Base-by-base conservation (phyloP, 345 rosid genomes). In the Melaleuca quinquenervia region DNA sequence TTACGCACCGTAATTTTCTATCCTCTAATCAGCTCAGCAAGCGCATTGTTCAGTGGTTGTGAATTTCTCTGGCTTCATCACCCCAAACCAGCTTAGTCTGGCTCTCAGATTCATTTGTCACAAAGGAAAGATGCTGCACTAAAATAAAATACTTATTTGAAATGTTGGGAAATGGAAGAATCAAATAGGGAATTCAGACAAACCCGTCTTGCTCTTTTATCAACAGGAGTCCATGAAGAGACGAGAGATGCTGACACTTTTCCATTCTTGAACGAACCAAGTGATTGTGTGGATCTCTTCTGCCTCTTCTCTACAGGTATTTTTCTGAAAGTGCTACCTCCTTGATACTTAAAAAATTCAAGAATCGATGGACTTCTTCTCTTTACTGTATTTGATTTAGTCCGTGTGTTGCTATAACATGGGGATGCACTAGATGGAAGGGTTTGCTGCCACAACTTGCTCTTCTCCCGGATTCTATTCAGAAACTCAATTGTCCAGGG, bases 401-500 rank as follows among this genome's bases (percentile, higher is more conserved):
- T 92, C 84, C 89, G 88, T 50, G 91, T 86, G 82, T 84, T 64
- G 52, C 85, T 89, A 87, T 85, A 85, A 82, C 60, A 52, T 58
- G 96, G 89, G 86, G 92, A 83, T 86, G 89, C 54, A 86, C 89
- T 90, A 58, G 87, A 58, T 85, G 95, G 94, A 91, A 91, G 94
- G 85, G 92, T 86, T 86, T 91, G 94, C 90, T 88, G 94, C 78
- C 91, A 92, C 87, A 88, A 87, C 90, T 91, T 96, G 91, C 95
- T 92, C 90, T 93, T 96, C 89, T 96, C 97, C 88, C 94, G 90
- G 83, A 94, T 90, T 91, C 94, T 90, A 87, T 96, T 98, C 54
- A 98, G 95, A 90, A 96, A 96, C 84, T 94, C 98, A n/a, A 94
- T 89, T 6, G 97, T 95, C 99, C 99, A 98, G 75, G 99, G 98